Percentiles rank a stretch among this genome's conserved stretches.
Conservation (phyloP, 148 eudicot genomes). For the Rhododendron griersonianum region DNA sequence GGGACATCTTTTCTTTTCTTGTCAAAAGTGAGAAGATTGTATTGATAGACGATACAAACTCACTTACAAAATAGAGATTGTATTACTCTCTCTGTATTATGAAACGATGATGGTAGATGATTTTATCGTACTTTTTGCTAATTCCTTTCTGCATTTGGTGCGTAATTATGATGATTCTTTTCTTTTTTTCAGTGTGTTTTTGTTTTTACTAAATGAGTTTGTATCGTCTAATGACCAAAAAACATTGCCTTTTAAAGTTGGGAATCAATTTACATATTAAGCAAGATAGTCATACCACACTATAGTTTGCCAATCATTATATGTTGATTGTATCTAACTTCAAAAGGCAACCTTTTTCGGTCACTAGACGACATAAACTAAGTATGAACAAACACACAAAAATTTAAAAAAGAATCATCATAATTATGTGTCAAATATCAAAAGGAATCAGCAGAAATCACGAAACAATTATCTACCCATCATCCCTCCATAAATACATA, state of each 20-base stretch:
- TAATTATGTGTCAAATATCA: background rate
- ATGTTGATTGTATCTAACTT: background rate
- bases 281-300: background rate
- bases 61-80: too few relatives aligned
- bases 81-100: too few relatives aligned
- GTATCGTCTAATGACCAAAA: background rate
- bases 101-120: too few relatives aligned
- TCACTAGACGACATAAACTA: background rate
- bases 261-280: background rate
- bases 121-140: background rate
- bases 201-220: background rate
- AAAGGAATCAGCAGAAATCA: background rate
- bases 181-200: background rate
- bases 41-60: too few relatives aligned
- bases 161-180: background rate
- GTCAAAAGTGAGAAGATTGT: too few relatives aligned
- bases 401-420: background rate
- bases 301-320: background rate
- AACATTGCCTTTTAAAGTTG: background rate
- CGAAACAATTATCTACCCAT: background rate
- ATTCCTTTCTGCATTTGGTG: background rate
- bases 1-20: too few relatives aligned
- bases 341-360: background rate
- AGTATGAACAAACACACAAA: background rate
- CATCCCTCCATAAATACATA: background rate